Evolutionary conservation across 306 rosid species (phyloP), one percentile per base, ranked within the genome.

Genomic region (Vigna angularis): DNA sequence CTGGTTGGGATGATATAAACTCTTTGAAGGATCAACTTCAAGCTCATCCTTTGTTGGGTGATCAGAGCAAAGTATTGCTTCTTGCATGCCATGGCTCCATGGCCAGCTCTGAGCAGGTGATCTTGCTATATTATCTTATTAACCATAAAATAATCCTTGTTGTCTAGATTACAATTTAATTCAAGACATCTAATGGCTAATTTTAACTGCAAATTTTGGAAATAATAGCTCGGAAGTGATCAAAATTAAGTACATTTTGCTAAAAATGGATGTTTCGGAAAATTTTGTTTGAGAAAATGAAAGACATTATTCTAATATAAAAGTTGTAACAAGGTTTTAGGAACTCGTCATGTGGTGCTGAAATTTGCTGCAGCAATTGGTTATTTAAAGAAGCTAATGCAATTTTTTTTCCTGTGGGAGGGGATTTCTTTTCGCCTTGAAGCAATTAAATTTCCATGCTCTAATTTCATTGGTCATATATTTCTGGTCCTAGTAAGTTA

Each of bases 1-100:
- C 99, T 78, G 99, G 98, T 73, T 96, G 98, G 97, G 99, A 96
- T 91, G 99, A 93, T 82, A 93, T 96, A 80, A 91, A 77, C 74
- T 87, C 94, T 80, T 83, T 96, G 65, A 96, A 90, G 85, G 98
- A 91, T 68, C 86, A 91, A 77, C 92, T 96, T 70, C 97, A 79
- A 75, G 88, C 89, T 71, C 97, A 96, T 85, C 96, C 93, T 74
- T 72, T 90, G 28, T 85, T 96, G 82, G 98, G 99, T 2, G 96
- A 96, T 83, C 85, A 86, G 18, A 85, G 81, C 77, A 80, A 12
- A 67, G 96, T 96, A 32, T 81, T 90, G 85, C 84, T 96, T 85
- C 88, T 96, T 55, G 91, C 93, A 52, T 93, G 96, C 75, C 98
- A 96, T 79, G 99, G 99, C 64, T 93, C 99, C 36, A 96, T 93